Percentiles rank a stretch among this genome's conserved stretches.
Evolutionary conservation across 78 protist species (phyloP).

Genomic region (Diacronema lutheri): DNA sequence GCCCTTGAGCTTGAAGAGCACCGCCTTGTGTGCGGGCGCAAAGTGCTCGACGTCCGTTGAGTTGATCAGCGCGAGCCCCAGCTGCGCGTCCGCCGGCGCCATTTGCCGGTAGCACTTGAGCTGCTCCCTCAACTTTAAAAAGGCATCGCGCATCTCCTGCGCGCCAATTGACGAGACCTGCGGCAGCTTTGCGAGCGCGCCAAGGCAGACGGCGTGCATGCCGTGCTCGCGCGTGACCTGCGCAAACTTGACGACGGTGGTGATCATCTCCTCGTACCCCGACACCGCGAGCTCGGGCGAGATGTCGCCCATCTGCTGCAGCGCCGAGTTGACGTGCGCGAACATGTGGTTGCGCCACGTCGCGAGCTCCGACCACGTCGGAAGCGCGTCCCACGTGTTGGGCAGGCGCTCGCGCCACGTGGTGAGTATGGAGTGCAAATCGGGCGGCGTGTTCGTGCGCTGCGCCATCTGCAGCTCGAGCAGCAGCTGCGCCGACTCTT

Average conservation of each 20-base stretch:
- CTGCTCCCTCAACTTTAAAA: constrained; percentile 35
- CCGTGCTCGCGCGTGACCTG: constrained; percentile 40
- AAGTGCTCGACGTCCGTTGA: constrained; percentile 4
- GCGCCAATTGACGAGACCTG: neutral
- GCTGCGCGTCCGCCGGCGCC: neutral
- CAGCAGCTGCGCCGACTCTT: constrained; percentile 46
- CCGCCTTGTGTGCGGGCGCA: constrained; percentile 10
- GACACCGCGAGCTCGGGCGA: neutral
- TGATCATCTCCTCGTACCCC: constrained; percentile 30
- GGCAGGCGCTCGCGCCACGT: constrained; percentile 66
- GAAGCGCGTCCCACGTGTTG: constrained; percentile 48
- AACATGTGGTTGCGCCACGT: constrained; percentile 58
- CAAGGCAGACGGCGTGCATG: no score
- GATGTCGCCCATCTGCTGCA: neutral
- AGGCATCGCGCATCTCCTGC: neutral
- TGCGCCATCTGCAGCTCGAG: constrained; percentile 9
- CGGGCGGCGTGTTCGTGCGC: constrained; percentile 27
- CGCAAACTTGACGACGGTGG: constrained; percentile 40
- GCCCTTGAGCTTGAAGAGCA: constrained; percentile 36
- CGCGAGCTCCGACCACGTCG: constrained; percentile 46
- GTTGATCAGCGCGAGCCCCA: neutral
- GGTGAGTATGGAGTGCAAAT: constrained; percentile 53
- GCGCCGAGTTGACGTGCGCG: constrained; percentile 20
- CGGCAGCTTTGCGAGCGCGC: neutral
- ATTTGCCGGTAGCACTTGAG: constrained; percentile 19